These are phyloP conservation scores for Colletotrichum coccodes DNA, from an alignment of 2,329 filamentous ascomycete species.

Conservation along the genomic window DNA sequence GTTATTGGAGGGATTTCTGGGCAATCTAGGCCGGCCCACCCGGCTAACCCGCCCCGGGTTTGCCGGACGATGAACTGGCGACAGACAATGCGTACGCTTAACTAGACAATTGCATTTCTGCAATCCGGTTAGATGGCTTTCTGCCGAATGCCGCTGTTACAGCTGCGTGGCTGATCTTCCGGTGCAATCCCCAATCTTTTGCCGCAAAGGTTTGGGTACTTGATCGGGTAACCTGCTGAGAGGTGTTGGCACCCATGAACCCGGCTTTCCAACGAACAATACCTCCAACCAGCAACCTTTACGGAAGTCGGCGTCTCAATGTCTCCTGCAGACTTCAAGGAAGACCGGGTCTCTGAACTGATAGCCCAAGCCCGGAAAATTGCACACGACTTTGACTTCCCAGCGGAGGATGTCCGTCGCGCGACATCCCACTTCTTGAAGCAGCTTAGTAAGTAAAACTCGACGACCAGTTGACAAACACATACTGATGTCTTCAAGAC, in stretches of 20 bases:
- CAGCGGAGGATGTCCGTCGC: constrained; percentile 10
- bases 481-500: constrained; percentile 48
- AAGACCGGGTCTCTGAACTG: not conserved
- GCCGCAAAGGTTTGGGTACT: constrained; percentile 12
- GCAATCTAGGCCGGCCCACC: constrained; percentile 16
- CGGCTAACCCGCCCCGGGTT: constrained; percentile 17
- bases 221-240: constrained; percentile 24
- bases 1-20: constrained; percentile 26
- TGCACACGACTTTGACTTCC: constrained; percentile 16
- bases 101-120: not conserved
- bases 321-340: not conserved
- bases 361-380: constrained; percentile 6
- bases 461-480: not conserved
- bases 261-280: constrained; percentile 8
- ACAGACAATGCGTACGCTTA: not conserved
- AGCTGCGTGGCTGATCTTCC: not conserved
- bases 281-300: not conserved
- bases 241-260: constrained; percentile 19
- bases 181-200: not conserved
- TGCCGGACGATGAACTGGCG: constrained; percentile 2
- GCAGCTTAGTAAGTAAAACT: constrained; percentile 33
- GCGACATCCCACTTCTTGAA: constrained; percentile 34
- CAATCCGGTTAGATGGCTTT: not conserved
- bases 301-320: not conserved
- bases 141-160: not conserved